Conservation (phyloP, 2,329 filamentous ascomycete genomes). For the Penicillium sp. region DNA sequence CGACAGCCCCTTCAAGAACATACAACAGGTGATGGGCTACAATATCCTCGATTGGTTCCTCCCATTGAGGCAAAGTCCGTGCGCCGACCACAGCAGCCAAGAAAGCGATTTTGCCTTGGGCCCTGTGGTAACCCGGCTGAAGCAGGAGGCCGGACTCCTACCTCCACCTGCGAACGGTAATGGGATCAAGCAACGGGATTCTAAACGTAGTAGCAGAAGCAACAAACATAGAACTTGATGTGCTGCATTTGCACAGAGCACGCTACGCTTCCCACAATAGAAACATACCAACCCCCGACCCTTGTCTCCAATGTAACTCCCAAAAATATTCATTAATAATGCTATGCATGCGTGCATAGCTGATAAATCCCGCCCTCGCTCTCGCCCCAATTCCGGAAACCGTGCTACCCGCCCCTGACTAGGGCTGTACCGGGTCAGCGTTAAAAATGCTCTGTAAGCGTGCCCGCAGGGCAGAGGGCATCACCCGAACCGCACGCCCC, state of each 20-base stretch:
- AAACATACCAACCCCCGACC: background rate
- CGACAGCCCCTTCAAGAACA: conserved; percentile 68
- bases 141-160: conserved; percentile 49
- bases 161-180: conserved; percentile 9
- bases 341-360: background rate
- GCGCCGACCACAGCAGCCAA: conserved; percentile 67
- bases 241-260: background rate
- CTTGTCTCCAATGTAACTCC: background rate
- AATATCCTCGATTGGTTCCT: conserved; percentile 76
- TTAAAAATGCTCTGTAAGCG: too few relatives aligned
- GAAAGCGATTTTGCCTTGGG: conserved; percentile 72
- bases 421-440: background rate
- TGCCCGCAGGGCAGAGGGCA: too few relatives aligned
- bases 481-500: too few relatives aligned
- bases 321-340: background rate
- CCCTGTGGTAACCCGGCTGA: conserved; percentile 62
- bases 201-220: conserved; percentile 3
- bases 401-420: background rate
- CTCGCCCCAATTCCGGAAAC: background rate
- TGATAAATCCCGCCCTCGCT: background rate
- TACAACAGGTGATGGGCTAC: conserved; percentile 78
- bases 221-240: conserved; percentile 3
- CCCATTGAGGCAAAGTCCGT: conserved; percentile 76
- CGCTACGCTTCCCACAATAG: background rate
- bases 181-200: background rate